phyloP scores from a whole-genome alignment of 129 eudicot genomes.

The Rutidosis leptorrhynchoides region DNA sequence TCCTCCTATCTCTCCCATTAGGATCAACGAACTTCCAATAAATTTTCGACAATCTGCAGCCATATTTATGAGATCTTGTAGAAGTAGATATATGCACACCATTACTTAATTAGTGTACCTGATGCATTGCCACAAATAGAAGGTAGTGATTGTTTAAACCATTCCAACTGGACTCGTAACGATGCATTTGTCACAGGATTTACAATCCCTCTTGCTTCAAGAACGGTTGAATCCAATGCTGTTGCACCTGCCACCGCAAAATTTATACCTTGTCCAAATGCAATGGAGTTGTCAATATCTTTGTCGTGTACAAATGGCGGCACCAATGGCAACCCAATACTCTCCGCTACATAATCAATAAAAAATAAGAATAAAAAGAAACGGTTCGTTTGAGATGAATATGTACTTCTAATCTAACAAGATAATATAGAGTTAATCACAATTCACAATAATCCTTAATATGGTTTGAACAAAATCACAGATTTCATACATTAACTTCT shows the following conservation, averaged over 20 bases:
- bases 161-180: conserved; percentile 31
- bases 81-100: not conserved
- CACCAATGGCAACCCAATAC: conserved; percentile 29
- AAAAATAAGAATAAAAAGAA: not conserved
- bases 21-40: conserved; percentile 37
- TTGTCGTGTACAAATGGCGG: conserved; percentile 28
- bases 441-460: not conserved
- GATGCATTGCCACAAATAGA: conserved; percentile 26
- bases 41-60: conserved; percentile 40
- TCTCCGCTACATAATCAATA: conserved; percentile 21
- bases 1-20: conserved; percentile 77
- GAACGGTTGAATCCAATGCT: conserved; percentile 22
- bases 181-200: conserved; percentile 28
- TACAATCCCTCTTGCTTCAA: conserved; percentile 25
- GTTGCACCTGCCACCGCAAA: conserved; percentile 37
- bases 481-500: too few relatives aligned
- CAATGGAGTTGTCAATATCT: not conserved
- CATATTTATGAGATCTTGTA: not conserved
- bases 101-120: conserved; percentile 13
- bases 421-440: not conserved
- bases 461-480: not conserved
- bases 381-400: not conserved
- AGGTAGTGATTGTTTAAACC: conserved; percentile 34
- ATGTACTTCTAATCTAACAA: not conserved
- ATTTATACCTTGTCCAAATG: conserved; percentile 23